Evolutionary conservation across 2,329 filamentous ascomycete species (phyloP), one percentile per base, ranked within the genome.

Genomic region (Passalora sequoiae): DNA sequence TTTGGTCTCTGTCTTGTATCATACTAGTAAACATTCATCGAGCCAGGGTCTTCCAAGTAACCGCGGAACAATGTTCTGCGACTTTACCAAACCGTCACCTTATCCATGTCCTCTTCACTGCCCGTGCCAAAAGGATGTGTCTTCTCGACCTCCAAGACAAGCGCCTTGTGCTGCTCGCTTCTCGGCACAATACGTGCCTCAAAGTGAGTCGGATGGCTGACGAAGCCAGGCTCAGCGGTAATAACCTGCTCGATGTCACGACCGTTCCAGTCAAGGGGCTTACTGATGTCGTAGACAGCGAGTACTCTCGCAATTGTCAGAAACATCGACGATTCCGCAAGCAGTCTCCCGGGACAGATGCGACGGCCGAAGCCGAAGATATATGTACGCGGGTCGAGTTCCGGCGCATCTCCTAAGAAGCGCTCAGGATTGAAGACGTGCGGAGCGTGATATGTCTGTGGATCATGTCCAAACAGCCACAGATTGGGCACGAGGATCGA

Each of bases 401-500:
- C 56, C 4, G 54, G 47, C 9, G 53, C 3, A 8, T 12, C n/a
- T 2, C 38, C 25, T 17, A 40, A 17, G 16, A 28, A 40, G 17
- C 25, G 38, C 22, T 40, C 25, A 7, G 38, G 38, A 12, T 40
- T 22, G 25, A 30, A 40, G n/a, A 7, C 16, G 3, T 21, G 6
- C 7, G 38, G 38, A 8, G 21, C 15, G 33, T 5, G 9, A 12
- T 36, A 36, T 15, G 12, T 21, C 6, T 22, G n/a, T 21, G 7
- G 13, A n/a, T 22, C 13, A 36, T n/a, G n/a, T n/a, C n/a, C n/a
- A n/a, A n/a, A n/a, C n/a, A n/a, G n/a, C 57, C 54, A 67, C 1
- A 54, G 56, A 27, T 60, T 68, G 3, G 69, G 54, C 4, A 72
- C 54, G 4, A 69, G 53, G 4, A 61, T 62, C 2, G 62, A 64